Conservation (phyloP, 441 rosid genomes). For the Raphanus hybrid region DNA sequence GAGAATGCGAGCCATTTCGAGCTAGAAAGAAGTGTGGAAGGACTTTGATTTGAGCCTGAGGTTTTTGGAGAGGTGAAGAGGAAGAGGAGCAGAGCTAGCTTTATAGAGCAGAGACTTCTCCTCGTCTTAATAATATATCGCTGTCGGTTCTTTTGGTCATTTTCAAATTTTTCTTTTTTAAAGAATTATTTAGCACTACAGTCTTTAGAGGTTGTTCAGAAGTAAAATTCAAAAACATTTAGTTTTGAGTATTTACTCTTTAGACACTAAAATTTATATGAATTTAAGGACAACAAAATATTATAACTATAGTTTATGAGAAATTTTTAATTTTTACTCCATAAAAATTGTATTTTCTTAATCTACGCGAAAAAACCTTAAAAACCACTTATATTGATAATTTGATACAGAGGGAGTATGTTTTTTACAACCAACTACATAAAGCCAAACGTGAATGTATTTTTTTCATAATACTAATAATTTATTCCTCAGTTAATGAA, state of each 20-base stretch:
- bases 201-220: too few species aligned
- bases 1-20: constrained; percentile 26
- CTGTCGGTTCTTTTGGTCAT: constrained; percentile 21
- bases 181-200: too few species aligned
- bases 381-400: too few species aligned
- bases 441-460: neutral
- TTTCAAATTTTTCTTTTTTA: neutral
- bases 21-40: neutral
- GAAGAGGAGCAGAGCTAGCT: constrained; percentile 15
- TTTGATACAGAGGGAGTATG: neutral
- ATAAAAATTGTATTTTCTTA: too few species aligned
- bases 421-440: neutral
- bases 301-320: too few species aligned
- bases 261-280: too few species aligned
- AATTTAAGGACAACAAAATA: too few species aligned
- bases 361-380: too few species aligned
- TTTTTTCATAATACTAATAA: neutral
- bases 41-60: constrained; percentile 28
- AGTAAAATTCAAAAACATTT: too few species aligned
- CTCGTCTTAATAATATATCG: neutral
- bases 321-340: too few species aligned
- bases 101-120: constrained; percentile 25
- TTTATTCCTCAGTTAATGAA: neutral
- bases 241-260: too few species aligned
- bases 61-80: constrained; percentile 4